Evolutionary conservation across 306 rosid species (phyloP).

Genomic region (Lathyrus sativus): DNA sequence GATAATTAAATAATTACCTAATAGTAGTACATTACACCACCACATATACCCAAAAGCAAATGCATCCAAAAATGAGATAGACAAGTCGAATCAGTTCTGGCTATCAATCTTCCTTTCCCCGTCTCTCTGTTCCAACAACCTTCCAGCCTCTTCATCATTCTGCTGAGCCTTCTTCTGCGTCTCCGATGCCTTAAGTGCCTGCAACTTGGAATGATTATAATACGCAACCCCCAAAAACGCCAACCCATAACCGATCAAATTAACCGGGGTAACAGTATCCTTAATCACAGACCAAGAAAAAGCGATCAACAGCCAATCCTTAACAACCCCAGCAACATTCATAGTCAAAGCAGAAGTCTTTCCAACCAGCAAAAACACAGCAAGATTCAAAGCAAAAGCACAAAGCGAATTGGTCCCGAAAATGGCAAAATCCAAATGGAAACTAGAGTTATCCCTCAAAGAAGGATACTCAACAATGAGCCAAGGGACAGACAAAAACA

Average conservation of each 20-base stretch:
- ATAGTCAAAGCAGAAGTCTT: constrained; percentile 97
- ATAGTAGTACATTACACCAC: constrained; percentile 24
- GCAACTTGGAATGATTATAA: constrained; percentile 89
- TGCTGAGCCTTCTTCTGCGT: constrained; percentile 86
- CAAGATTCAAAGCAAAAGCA: constrained; percentile 87
- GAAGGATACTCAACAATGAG: constrained; percentile 72
- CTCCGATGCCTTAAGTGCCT: constrained; percentile 85
- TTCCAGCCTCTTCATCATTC: constrained; percentile 87
- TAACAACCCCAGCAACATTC: constrained; percentile 98
- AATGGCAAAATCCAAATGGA: constrained; percentile 61
- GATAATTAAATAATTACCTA: constrained; percentile 35
- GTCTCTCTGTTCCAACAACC: constrained; percentile 78
- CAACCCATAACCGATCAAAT: constrained; percentile 79
- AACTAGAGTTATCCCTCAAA: constrained; percentile 75
- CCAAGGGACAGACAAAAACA: constrained; percentile 81
- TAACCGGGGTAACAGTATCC: constrained; percentile 82
- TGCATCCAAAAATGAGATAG: constrained; percentile 37
- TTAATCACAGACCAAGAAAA: constrained; percentile 98
- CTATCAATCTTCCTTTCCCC: constrained; percentile 71
- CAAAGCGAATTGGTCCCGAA: constrained; percentile 82
- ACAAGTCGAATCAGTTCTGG: constrained; percentile 53
- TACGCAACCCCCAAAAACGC: constrained; percentile 89
- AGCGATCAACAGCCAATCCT: constrained; percentile 93
- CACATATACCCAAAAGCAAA: constrained; percentile 39
- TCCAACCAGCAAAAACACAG: constrained; percentile 86